Evolutionary conservation across 202 grass and related monocot genomes (phyloP), one percentile per base, ranked within the genome.

Genomic region (Bolboschoenoplectus hybrid): DNA sequence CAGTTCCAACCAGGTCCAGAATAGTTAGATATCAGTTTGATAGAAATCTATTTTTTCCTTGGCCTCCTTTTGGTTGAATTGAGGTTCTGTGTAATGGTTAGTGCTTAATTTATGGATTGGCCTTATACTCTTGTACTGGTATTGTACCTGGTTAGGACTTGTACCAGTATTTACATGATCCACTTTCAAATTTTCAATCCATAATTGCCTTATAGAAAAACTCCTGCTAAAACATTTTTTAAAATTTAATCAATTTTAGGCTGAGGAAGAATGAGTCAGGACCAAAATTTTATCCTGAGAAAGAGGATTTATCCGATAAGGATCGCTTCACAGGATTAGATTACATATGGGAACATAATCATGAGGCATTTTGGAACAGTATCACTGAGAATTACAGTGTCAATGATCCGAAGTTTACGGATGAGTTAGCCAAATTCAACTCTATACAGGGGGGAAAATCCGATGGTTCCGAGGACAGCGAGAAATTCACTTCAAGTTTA

Each of bases 401-500:
- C 17, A 68, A 55, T 70, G 46, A 43, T 84, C 36, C 46, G n/a
- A 55, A 50, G 35, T 4, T 7, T 84, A 36, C 9, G 40, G 63
- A 84, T 1, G 82, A 84, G 64, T 84, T 70, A 55, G 20, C 7
- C 40, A 36, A 57, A 13, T 32, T 38, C 35, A 12, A 84, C 13
- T 68, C 39, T 41, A 20, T 69, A 70, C 82, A 55, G 0, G 45
- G 66, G 38, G 36, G 17, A 55, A 55, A 43, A 39, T 52, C 38
- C 9, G 14, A 84, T 40, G 7, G 14, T 51, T 53, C 35, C 2
- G 49, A 43, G 8, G 65, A 68, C 19, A 69, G 35, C 57, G 82
- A 40, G 65, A 84, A 56, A 84, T 47, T 74, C 17, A 35, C 77
- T 58, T 13, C 90, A 5, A 81, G 38, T 73, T 82, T 99, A 56